Evolutionary conservation across 1,284 basidiomycete species (phyloP).

Genomic region (Malassezia restricta): DNA sequence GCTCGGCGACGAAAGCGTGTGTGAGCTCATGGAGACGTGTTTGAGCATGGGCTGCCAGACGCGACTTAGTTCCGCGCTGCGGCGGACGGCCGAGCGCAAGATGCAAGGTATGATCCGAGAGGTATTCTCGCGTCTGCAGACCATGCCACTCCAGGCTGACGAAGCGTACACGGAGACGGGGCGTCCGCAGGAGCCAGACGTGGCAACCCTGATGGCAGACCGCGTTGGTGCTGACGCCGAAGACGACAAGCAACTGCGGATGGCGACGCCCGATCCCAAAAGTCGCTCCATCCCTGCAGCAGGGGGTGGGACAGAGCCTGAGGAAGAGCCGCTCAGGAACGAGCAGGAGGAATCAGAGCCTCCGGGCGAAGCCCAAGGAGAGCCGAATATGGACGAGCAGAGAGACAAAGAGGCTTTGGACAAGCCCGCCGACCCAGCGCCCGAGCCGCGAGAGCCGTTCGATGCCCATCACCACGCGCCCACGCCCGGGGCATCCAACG

Average conservation of each 20-base stretch:
- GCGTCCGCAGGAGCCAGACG: slow-evolving; percentile 26
- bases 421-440: background rate
- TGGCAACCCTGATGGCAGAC: slow-evolving; percentile 33
- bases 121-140: slow-evolving; percentile 64
- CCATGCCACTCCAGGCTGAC: slow-evolving; percentile 48
- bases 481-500: background rate
- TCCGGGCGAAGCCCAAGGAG: slow-evolving; percentile 7
- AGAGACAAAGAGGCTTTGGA: slow-evolving; percentile 8
- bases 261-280: slow-evolving; percentile 46
- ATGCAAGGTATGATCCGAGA: slow-evolving; percentile 76
- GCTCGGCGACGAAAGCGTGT: slow-evolving; percentile 73
- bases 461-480: background rate
- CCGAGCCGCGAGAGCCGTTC: background rate
- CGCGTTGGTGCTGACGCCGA: slow-evolving; percentile 25
- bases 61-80: slow-evolving; percentile 74
- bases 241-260: slow-evolving; percentile 30
- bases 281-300: slow-evolving; percentile 40
- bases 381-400: background rate
- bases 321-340: slow-evolving; percentile 41
- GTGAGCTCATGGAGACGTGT: slow-evolving; percentile 96
- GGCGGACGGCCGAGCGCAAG: slow-evolving; percentile 82
- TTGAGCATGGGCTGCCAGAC: slow-evolving; percentile 95
- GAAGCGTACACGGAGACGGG: slow-evolving; percentile 26
- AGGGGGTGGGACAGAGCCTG: slow-evolving; percentile 23
- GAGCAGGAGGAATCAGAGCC: slow-evolving; percentile 23